Evolutionary conservation across 768 basidiomycete genomes (phyloP).

Genomic region (Tylopilus plumbeoviolaceoides): DNA sequence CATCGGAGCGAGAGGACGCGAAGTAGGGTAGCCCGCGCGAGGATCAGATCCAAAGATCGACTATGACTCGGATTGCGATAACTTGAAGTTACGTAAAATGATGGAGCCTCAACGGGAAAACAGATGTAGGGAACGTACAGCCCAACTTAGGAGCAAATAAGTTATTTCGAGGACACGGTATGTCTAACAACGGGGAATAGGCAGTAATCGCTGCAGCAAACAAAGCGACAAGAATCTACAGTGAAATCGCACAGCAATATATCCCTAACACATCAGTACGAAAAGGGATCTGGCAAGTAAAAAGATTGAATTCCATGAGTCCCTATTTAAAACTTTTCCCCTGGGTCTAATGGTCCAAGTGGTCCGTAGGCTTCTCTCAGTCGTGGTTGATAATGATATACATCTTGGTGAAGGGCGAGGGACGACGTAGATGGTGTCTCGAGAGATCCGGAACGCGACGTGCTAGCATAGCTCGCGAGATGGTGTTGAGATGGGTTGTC

Average conservation of each 20-base stretch:
- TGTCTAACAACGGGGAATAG: background rate
- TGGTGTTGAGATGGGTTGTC: constrained; percentile 44
- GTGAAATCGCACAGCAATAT: constrained; percentile 13
- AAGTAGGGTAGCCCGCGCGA: too few species aligned
- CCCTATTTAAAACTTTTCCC: constrained; percentile 44
- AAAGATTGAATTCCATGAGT: constrained; percentile 31
- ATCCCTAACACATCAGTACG: constrained; percentile 2
- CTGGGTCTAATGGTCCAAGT: constrained; percentile 58
- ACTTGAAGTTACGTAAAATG: too few species aligned
- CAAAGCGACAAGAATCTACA: constrained; percentile 2
- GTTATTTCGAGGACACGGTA: background rate
- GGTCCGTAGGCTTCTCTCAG: constrained; percentile 42
- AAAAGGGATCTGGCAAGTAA: background rate
- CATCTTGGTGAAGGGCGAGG: constrained; percentile 22
- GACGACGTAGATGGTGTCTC: constrained; percentile 31
- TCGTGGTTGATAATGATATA: constrained; percentile 38
- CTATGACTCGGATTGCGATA: too few species aligned
- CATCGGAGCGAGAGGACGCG: too few species aligned
- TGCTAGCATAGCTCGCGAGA: constrained; percentile 47
- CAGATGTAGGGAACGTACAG: background rate
- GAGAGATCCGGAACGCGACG: constrained; percentile 46
- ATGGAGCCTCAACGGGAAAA: too few species aligned
- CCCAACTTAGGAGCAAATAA: background rate
- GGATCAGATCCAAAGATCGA: too few species aligned
- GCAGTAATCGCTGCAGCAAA: background rate